Evolutionary conservation across 208 protist species (phyloP).

Genomic region (Strigomonas oncopelti): DNA sequence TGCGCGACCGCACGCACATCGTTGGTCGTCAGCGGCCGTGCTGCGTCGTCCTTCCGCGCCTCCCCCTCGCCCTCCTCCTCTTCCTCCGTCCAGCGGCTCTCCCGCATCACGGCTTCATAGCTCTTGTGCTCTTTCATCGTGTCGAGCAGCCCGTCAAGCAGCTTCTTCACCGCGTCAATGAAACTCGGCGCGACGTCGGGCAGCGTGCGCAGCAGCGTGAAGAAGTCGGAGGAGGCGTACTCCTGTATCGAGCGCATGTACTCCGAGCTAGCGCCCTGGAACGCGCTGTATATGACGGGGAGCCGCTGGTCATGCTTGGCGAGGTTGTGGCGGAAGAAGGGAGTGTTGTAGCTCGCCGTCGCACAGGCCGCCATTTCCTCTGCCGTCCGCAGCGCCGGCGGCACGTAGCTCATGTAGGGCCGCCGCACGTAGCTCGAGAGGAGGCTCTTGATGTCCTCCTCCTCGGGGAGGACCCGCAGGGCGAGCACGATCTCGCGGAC

Average conservation of each 20-base stretch:
- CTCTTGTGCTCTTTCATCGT: not conserved
- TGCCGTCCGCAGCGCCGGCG: not conserved
- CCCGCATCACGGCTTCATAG: not conserved
- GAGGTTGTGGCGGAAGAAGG: not conserved
- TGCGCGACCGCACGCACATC: not conserved
- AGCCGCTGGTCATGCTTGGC: not conserved
- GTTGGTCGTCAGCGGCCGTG: not conserved
- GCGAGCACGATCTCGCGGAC: slow-evolving; percentile 28
- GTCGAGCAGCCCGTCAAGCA: not conserved
- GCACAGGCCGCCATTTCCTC: not conserved
- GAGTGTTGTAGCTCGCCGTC: not conserved
- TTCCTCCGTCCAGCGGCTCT: not conserved
- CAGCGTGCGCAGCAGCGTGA: not conserved
- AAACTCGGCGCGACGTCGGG: not conserved
- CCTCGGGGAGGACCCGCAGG: slow-evolving; percentile 32
- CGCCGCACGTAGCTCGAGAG: not conserved
- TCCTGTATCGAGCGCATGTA: not conserved
- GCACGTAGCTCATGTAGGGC: slow-evolving; percentile 1
- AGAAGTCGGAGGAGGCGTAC: not conserved
- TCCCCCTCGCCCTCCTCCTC: not conserved
- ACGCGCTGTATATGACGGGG: not conserved
- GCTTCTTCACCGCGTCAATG: not conserved
- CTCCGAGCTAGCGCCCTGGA: not conserved
- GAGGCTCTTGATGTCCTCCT: slow-evolving; percentile 7
- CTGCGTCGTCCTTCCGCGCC: not conserved